Evolutionary conservation across 441 rosid genomes (phyloP), one percentile per base, ranked within the genome.

Genomic region (Francoa sonchifolia): DNA sequence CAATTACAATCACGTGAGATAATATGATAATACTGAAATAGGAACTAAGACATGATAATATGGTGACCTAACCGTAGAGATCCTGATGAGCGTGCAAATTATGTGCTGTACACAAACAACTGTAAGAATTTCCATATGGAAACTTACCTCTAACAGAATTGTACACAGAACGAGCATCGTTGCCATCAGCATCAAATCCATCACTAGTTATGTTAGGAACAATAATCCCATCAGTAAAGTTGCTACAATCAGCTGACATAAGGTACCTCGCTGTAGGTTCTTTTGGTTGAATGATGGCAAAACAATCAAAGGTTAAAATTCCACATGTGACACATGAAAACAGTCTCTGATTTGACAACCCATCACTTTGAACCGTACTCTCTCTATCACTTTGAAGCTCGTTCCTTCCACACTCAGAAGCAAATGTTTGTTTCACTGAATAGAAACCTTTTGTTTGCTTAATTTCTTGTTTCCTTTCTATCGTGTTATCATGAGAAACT

Each of bases 291-390:
- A 87, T 44, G 38, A 92, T 53, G 48, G 96, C 97, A 54, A 86
- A 63, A 49, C 99, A 92, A 57, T 72, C 79, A 62, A 79, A 87
- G 61, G 84, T 64, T 71, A 84, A 65, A 49, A 92, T 66, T 59
- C 99, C 99, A 59, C 99, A 92, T 0, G 87, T 77, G 47, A 74
- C 93, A 50, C 99, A 92, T 7, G 95, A 75, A 62, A 92, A 87
- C 47, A 79, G 81, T 61, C 89, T 79, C 66, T 84, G 97, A 68
- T 84, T 81, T 0, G 95, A 79, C 47, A 79, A 61, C 57, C 67
- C 72, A 48, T 69, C 79, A 47, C 67, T 63, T 52, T 55, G 71
- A 45, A 39, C 43, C 31, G 31, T 37, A 52, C 25, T 31, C 44
- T 52, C 66, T 42, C 54, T 51, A 54, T 65, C 76, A 21, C 33